Base-by-base conservation (phyloP, 129 eudicot genomes). In the Tagetes erecta region DNA sequence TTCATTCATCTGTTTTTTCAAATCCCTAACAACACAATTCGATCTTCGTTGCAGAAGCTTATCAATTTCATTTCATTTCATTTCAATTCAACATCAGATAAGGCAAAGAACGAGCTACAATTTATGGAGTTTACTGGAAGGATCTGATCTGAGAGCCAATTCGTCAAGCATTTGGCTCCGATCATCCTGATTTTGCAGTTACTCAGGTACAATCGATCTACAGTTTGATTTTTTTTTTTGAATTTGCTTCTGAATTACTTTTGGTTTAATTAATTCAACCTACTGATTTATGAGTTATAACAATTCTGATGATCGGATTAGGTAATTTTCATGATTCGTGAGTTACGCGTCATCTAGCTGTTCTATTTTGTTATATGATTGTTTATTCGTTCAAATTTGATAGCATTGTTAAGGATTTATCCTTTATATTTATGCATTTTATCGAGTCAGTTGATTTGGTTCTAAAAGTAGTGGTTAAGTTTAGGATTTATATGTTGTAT, bases 131-230 rank as follows among this genome's bases (percentile, higher is more conserved):
- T 31, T 65, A 52, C 37, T 66, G 37, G 46, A 76, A 76, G 35
- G 80, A 76, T 76, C 80, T 53, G 80, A 76, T 76, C 80, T 53
- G 67, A 76, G 35, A 52, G 57, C 80, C 73, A 73, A 76, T 76
- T 72, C 67, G 67, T 68, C 64, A 64, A 74, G 68, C 72, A 71
- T 80, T 82, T 72, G 20, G 49, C 68, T 44, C 78, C 83, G 80
- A 80, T 86, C 85, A n/a, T 69, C 53, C 60, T 33, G 40, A 31
- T 70, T 80, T 70, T 78, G 57, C 56, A 30, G 71, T 71, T 53
- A 41, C 33, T 11, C 56, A 68, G 87, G 90, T 86, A 75, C 52
- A 78, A 58, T 70, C 75, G 73, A 76, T 67, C 71, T 46, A 14
- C 12, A 27, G 35, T 60, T 41, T 11, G 51, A 35, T 36, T 27